These are phyloP conservation scores for Psilocybe cubensis DNA, from an alignment of 768 basidiomycete species.

Conservation along the genomic window DNA sequence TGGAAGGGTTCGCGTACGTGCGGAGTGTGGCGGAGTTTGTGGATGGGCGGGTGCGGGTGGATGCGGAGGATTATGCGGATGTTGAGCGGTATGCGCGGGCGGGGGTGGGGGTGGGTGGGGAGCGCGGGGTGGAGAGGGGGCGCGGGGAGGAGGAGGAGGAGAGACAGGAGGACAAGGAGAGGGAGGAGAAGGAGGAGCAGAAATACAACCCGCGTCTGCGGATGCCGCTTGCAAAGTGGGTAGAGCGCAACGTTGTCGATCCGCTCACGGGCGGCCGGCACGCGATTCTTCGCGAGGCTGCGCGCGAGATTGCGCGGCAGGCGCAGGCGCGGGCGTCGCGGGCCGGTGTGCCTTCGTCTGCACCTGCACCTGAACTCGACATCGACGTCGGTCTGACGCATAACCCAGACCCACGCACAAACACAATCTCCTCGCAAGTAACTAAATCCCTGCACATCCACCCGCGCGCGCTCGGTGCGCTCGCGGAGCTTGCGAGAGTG, in stretches of 20 bases:
- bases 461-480: conserved; percentile 42
- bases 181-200: conserved; percentile 6
- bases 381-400: not conserved
- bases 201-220: conserved; percentile 29
- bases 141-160: too few relatives aligned
- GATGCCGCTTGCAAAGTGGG: conserved; percentile 45
- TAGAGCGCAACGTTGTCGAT: conserved; percentile 46
- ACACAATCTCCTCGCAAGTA: conserved; percentile 37
- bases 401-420: conserved; percentile 11
- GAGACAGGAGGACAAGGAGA: conserved; percentile 11
- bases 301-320: conserved; percentile 25
- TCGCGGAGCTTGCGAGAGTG: conserved; percentile 45
- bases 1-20: conserved; percentile 76
- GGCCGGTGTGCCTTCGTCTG: too few relatives aligned
- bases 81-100: too few relatives aligned
- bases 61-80: not conserved
- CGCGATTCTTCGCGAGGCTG: conserved; percentile 45
- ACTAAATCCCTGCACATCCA: conserved; percentile 43
- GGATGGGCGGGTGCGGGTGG: conserved; percentile 33
- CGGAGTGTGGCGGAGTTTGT: conserved; percentile 79
- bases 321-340: too few relatives aligned
- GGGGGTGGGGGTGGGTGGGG: too few relatives aligned
- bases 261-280: conserved; percentile 52
- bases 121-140: too few relatives aligned
- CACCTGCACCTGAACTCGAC: too few relatives aligned